These are phyloP conservation scores for Pichia insulana DNA, from an alignment of 805 yeast genomes.

Conservation along the genomic window DNA sequence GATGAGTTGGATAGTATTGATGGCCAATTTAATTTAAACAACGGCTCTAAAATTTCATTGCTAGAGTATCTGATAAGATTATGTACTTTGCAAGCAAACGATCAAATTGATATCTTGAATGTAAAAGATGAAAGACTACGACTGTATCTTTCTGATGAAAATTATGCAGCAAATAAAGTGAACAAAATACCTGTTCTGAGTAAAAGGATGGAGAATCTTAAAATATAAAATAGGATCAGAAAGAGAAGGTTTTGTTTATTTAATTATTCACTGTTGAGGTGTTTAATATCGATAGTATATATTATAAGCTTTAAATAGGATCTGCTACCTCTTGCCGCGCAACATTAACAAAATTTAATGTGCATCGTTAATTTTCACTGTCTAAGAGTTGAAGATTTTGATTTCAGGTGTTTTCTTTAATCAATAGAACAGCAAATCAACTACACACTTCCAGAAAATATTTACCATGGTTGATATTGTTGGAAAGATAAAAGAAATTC, in stretches of 20 bases:
- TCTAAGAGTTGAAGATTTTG: no score
- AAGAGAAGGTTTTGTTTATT: no score
- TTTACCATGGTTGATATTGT: conserved; percentile 30
- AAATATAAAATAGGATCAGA: background rate
- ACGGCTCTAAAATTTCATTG: conserved; percentile 34
- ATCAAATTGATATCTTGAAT: conserved; percentile 42
- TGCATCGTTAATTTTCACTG: no score
- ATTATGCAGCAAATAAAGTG: conserved; percentile 7
- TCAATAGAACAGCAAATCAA: no score
- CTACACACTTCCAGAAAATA: no score
- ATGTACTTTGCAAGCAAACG: conserved; percentile 50
- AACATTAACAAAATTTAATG: no score
- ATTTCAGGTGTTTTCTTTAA: no score
- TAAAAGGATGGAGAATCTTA: conserved; percentile 5
- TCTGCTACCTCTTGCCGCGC: no score
- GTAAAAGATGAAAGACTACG: conserved; percentile 61
- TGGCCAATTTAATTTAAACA: background rate
- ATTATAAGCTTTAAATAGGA: no score
- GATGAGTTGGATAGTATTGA: conserved; percentile 19
- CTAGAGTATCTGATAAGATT: conserved; percentile 58
- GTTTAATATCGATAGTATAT: no score
- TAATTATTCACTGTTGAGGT: no score
- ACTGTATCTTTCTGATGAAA: conserved; percentile 53
- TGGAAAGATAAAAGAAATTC: conserved; percentile 82
- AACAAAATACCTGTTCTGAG: background rate